Base-by-base conservation (phyloP, 805 yeast species). In the Ogataea siamensis region DNA sequence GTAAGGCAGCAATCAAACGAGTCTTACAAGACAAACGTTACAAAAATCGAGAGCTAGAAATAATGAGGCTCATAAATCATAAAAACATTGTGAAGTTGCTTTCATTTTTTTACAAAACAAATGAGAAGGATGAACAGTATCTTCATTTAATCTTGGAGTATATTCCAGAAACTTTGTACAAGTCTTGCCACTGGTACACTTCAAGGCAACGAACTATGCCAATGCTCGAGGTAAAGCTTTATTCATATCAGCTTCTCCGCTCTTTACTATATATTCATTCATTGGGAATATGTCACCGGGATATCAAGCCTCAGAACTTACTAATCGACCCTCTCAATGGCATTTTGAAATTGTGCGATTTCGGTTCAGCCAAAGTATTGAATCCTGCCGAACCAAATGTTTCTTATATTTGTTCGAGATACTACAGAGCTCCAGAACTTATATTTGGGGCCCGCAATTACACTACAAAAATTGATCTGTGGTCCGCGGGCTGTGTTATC, bases 401-500 rank as follows among this genome's bases (percentile, higher is more conserved):
- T 17, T 83, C 95, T 6, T 93, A 93, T 63, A 93, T 93, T 36
- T 93, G 99, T 65, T 88, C 97, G 13, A 75, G 99, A 52, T 93
- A 91, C 66, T 93, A 93, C 65, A 73, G 99, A 40, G 99, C 99
- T 5, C 99, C 99, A 0, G 99, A 93, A 64, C 76, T 93, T 52
- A 93, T 93, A 44, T 93, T 93, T 68, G 99, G 98, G 13, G 95
- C 98, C 10, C 84, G 95, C 18, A 87, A 89, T 63, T 93, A 93
- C 64, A 87, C 98, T 6, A 88, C 97, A 20, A 89, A 91, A 62
- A 93, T 93, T 49, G 99, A 93, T 61, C 78, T 93, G 32, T 93
- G 99, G 99, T 86, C 96, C 10, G 87, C 95, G 10, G 96, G 96
- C 14, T 93, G 99, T 68, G 99, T 93, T 15, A 88, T 93, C 87